Conservation (phyloP, 768 basidiomycete species). For the Suillus fuscotomentosus region DNA sequence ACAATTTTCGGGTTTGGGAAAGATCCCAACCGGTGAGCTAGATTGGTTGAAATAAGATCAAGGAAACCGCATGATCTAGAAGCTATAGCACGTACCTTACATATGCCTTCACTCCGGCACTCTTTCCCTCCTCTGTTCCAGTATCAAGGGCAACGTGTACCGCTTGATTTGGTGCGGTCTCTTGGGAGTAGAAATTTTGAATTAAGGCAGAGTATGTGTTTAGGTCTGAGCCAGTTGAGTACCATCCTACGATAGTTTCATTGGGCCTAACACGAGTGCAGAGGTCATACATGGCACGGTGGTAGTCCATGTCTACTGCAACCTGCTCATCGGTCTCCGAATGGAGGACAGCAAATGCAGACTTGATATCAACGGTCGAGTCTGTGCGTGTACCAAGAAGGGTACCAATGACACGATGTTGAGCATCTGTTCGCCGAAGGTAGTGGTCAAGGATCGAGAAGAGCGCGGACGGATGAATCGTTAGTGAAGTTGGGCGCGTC, state of each 20-base stretch:
- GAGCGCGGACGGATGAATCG: constrained; percentile 88
- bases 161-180: constrained; percentile 84
- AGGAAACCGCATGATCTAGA: constrained; percentile 10
- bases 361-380: constrained; percentile 71
- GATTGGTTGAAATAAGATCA: constrained; percentile 8
- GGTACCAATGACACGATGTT: constrained; percentile 93
- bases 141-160: constrained; percentile 92
- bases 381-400: constrained; percentile 81
- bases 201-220: constrained; percentile 96
- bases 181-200: constrained; percentile 96
- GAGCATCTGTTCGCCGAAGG: constrained; percentile 77
- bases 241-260: constrained; percentile 96
- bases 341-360: constrained; percentile 90
- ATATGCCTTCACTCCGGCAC: constrained; percentile 82
- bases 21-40: constrained; percentile 86
- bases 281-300: constrained; percentile 89
- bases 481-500: constrained; percentile 69
- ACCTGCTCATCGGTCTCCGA: constrained; percentile 91
- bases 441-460: constrained; percentile 97
- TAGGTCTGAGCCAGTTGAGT: constrained; percentile 71
- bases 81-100: constrained; percentile 56
- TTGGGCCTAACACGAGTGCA: constrained; percentile 66
- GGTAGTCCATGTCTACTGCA: constrained; percentile 96
- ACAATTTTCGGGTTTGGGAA: constrained; percentile 90
- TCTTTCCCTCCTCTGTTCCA: constrained; percentile 59